phyloP scores from a whole-genome alignment of 768 basidiomycete species.

The Termitomyces sp. region DNA sequence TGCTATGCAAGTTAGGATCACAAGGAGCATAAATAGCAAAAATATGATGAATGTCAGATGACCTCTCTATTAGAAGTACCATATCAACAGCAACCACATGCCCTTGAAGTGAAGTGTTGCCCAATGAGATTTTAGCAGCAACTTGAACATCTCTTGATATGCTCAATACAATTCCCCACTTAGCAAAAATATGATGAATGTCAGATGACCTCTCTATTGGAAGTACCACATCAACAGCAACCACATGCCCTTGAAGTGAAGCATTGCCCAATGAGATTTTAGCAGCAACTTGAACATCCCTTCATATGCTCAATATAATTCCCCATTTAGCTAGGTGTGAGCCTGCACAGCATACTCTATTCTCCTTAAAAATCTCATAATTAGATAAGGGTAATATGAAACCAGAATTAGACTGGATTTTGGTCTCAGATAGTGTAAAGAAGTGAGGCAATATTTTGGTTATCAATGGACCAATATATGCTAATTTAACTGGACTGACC shows the following conservation, averaged over 20 bases:
- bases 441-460: not conserved
- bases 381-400: not conserved
- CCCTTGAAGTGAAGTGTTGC: not conserved
- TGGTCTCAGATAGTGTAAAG: not conserved
- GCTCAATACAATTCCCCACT: not conserved
- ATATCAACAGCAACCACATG: not conserved
- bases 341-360: not conserved
- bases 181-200: not conserved
- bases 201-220: not conserved
- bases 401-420: not conserved
- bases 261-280: not conserved
- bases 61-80: not conserved
- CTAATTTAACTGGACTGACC: not conserved
- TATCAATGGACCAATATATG: not conserved
- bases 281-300: not conserved
- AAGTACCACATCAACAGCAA: not conserved
- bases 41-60: no score
- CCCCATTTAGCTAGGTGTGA: not conserved
- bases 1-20: no score
- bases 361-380: not conserved
- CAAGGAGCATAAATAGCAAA: no score
- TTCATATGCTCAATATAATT: not conserved
- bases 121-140: not conserved
- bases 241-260: not conserved
- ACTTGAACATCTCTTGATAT: not conserved